These are phyloP conservation scores for Dactylonectria estremocensis DNA, from an alignment of 2,329 filamentous ascomycete genomes.

Conservation along the genomic window DNA sequence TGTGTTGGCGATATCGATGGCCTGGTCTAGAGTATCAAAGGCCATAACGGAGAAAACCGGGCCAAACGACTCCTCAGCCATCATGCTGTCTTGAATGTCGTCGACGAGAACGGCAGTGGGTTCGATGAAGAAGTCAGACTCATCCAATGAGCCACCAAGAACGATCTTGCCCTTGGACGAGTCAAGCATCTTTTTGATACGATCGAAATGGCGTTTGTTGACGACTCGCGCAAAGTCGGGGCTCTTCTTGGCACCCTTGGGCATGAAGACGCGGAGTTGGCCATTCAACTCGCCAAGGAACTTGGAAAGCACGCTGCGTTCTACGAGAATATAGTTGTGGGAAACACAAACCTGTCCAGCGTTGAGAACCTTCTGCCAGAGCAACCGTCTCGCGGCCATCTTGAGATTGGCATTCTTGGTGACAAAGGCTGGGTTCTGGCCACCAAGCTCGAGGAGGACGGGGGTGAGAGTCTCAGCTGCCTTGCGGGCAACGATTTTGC, in stretches of 20 bases:
- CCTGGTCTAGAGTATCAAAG: slow-evolving; percentile 85
- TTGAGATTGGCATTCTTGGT: slow-evolving; percentile 86
- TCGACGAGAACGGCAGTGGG: slow-evolving; percentile 92
- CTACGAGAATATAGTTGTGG: slow-evolving; percentile 92
- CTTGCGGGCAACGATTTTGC: slow-evolving; percentile 90
- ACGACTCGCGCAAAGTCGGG: slow-evolving; percentile 86
- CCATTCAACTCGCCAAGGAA: slow-evolving; percentile 84
- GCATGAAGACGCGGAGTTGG: slow-evolving; percentile 84
- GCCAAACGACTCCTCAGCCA: slow-evolving; percentile 90
- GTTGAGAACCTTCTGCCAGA: slow-evolving; percentile 92
- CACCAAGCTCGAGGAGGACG: slow-evolving; percentile 90
- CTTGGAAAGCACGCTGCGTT: slow-evolving; percentile 78
- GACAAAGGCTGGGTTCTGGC: slow-evolving; percentile 91
- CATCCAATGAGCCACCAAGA: slow-evolving; percentile 87
- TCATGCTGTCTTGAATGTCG: slow-evolving; percentile 79
- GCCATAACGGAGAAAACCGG: slow-evolving; percentile 90
- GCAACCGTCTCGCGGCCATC: slow-evolving; percentile 84
- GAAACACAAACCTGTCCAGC: slow-evolving; percentile 93
- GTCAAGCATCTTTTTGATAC: slow-evolving; percentile 94
- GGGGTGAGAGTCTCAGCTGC: slow-evolving; percentile 92
- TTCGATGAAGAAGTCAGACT: slow-evolving; percentile 86
- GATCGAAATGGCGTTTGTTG: slow-evolving; percentile 83
- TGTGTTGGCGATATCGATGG: slow-evolving; percentile 84
- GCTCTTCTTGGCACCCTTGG: slow-evolving; percentile 83
- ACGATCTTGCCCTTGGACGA: slow-evolving; percentile 86